These are phyloP conservation scores for Xylariales sp. DNA, from an alignment of 2,329 filamentous ascomycete genomes.

Conservation along the genomic window DNA sequence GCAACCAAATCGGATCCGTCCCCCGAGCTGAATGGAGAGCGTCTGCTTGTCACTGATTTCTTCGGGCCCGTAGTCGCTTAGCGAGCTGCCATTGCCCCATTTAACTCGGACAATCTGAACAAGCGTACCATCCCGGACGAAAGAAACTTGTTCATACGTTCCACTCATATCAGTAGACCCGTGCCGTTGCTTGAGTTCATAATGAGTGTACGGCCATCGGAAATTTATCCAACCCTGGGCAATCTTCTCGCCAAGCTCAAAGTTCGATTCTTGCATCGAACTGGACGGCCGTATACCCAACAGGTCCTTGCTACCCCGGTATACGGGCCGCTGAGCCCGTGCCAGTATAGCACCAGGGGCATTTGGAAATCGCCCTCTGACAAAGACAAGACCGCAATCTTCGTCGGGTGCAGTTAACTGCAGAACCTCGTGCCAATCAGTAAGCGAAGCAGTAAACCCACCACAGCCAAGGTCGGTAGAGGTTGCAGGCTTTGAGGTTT, in stretches of 20 bases:
- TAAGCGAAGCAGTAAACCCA: constrained; percentile 2
- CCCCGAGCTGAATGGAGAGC: not conserved
- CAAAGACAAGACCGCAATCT: constrained; percentile 1
- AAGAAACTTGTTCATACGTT: not conserved
- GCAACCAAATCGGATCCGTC: constrained; percentile 2
- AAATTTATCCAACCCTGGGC: constrained; percentile 2
- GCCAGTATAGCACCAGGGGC: not conserved
- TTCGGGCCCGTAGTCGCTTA: not conserved
- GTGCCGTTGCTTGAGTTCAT: not conserved
- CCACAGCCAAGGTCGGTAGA: constrained; percentile 1
- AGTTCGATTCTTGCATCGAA: not conserved
- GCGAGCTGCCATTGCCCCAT: not conserved
- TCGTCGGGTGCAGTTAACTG: constrained; percentile 1
- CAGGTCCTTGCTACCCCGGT: not conserved
- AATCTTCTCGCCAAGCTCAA: not conserved
- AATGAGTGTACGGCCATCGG: not conserved
- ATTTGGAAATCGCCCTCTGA: constrained; percentile 1
- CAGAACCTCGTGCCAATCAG: not conserved
- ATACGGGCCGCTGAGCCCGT: not conserved
- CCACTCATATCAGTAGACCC: not conserved
- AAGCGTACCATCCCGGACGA: not conserved
- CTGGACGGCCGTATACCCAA: not conserved
- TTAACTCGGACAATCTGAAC: not conserved
- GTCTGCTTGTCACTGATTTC: not conserved
- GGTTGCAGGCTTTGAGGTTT: not conserved